Evolutionary conservation across 306 rosid species (phyloP), one percentile per base, ranked within the genome.

Genomic region (Castanospermum australe): DNA sequence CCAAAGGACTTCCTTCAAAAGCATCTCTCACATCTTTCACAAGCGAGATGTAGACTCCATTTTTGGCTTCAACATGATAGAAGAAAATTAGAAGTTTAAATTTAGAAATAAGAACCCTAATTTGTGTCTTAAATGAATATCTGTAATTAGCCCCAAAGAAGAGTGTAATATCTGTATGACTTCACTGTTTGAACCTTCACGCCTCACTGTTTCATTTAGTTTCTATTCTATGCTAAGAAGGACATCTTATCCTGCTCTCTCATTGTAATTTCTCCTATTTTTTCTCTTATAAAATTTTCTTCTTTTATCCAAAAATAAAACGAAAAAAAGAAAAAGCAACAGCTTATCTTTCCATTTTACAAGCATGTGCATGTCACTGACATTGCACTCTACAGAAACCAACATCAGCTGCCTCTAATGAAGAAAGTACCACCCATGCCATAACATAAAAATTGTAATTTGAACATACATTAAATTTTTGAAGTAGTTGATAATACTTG

Each of bases 1-100:
- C 98, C 75, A 95, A 76, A 47, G 86, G 87, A 76, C 98, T 89
- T 81, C 92, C 99, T 91, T 92, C 99, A 76, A 95, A 91, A 79
- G 98, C 99, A 85, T 87, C 85, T 84, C 88, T 86, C 15, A 90
- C 98, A 69, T 92, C 97, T 75, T 87, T 79, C 84, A 93, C 97
- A 77, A 95, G 86, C 65, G 84, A 51, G 47, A 83, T 79, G 82
- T 92, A 95, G 61, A 95, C 94, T 88, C 97, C 98, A 84, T 90
- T 95, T 87, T 95, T 95, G 10, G 94, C 99, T 95, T 87, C 87
- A 59, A 77, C 38, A 60, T 15, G 59, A 76, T 38, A 67, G 15
- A 75, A 76, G 71, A 56, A 86, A 48, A 77, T 74, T 70, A 77
- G 71, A 75, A 44, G 69, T 32, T 56, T 50, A 57, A 78, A 21